phyloP scores from a whole-genome alignment of 163 green algal genomes.

The Trebouxiophyceae sp. region DNA sequence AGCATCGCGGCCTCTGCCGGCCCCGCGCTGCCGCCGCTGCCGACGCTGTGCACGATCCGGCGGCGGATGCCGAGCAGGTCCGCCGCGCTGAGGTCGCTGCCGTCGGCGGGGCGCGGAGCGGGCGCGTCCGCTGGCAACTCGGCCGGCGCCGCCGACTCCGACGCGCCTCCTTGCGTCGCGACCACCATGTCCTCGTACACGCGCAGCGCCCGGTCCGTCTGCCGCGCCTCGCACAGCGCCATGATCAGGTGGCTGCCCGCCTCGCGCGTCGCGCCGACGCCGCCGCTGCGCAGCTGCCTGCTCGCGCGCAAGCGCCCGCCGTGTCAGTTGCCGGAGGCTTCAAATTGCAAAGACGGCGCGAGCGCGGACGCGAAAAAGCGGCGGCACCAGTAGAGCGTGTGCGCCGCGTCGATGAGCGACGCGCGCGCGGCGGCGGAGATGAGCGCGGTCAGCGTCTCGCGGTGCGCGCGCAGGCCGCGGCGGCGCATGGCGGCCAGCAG shows the following conservation, averaged over 20 bases:
- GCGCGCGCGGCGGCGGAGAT: constrained; percentile 30
- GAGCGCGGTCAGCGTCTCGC: constrained; percentile 33
- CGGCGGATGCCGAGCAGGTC: no score
- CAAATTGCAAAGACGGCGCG: neutral
- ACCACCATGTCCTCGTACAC: constrained; percentile 42
- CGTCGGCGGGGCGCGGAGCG: no score
- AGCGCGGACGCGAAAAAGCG: neutral
- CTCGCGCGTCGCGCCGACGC: constrained; percentile 7
- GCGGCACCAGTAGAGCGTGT: constrained; percentile 32
- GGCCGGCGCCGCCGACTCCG: no score
- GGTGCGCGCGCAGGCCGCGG: constrained; percentile 23
- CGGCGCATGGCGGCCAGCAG: constrained; percentile 47
- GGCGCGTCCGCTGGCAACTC: no score
- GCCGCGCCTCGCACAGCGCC: constrained; percentile 34
- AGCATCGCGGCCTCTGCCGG: no score
- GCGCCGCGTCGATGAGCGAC: constrained; percentile 12
- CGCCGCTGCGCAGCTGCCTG: constrained; percentile 23
- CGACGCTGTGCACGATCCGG: no score
- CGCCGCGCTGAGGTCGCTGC: no score
- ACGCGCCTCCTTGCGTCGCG: no score
- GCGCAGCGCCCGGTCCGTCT: constrained; percentile 28
- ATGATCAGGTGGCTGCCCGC: constrained; percentile 46
- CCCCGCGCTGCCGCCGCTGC: no score
- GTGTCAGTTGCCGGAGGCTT: neutral
- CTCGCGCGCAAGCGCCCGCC: neutral